These are phyloP conservation scores for Magnolia sinica DNA, from an alignment of 164 flowering plant genomes.

Conservation along the genomic window DNA sequence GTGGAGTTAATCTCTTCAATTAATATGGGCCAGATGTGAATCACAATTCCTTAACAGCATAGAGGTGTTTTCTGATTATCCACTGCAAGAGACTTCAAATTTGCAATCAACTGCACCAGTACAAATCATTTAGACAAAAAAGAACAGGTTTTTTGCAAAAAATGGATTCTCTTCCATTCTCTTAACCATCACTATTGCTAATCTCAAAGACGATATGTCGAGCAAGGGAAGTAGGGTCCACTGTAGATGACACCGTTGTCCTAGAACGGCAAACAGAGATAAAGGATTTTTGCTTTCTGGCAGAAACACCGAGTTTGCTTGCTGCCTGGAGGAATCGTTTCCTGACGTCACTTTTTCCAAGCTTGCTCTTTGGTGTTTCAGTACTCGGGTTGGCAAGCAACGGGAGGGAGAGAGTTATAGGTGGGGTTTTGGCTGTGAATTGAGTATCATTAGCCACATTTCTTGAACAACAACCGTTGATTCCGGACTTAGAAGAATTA, in stretches of 20 bases:
- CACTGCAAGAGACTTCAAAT: neutral
- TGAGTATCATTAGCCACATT: conserved; percentile 3
- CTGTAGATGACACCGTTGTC: conserved; percentile 2
- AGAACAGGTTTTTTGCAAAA: neutral
- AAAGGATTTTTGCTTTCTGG: conserved; percentile 20
- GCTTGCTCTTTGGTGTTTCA: conserved; percentile 13
- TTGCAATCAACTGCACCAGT: neutral
- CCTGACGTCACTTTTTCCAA: conserved; percentile 36
- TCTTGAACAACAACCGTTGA: conserved; percentile 8
- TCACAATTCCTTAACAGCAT: neutral
- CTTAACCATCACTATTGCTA: conserved; percentile 33
- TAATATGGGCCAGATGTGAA: too few relatives aligned
- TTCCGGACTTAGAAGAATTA: conserved; percentile 2
- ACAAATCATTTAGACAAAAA: neutral
- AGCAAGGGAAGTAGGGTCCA: conserved; percentile 9
- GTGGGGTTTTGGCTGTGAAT: conserved; percentile 18
- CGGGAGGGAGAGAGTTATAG: neutral
- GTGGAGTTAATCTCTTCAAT: too few relatives aligned
- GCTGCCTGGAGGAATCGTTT: conserved; percentile 43
- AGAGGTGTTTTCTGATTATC: neutral
- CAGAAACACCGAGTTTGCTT: conserved; percentile 29
- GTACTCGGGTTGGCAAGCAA: conserved; percentile 1
- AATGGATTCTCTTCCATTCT: neutral
- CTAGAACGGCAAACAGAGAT: conserved; percentile 18
- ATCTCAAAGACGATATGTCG: conserved; percentile 38